phyloP scores from a whole-genome alignment of 2,329 filamentous ascomycete genomes.

The Thielaviopsis cerberus region DNA sequence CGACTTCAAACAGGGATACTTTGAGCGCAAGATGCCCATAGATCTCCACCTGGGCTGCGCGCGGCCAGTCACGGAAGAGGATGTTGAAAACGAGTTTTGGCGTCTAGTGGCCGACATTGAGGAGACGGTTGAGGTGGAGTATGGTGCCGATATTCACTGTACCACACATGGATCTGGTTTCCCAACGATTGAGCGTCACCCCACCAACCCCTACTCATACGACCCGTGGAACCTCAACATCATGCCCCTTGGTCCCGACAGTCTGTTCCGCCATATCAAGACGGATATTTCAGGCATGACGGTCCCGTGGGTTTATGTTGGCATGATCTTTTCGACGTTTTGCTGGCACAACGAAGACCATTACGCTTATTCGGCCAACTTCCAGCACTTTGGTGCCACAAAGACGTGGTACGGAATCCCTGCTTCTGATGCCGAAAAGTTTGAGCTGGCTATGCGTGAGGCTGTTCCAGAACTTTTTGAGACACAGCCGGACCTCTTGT shows the following conservation, averaged over 20 bases:
- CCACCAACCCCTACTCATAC: slow-evolving; percentile 66
- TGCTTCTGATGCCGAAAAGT: slow-evolving; percentile 79
- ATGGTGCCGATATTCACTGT: slow-evolving; percentile 93
- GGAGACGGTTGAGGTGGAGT: slow-evolving; percentile 93
- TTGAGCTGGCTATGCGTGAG: slow-evolving; percentile 85
- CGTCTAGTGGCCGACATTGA: slow-evolving; percentile 80
- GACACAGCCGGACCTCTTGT: slow-evolving; percentile 85
- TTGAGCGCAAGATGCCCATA: slow-evolving; percentile 73
- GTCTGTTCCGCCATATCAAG: slow-evolving; percentile 91
- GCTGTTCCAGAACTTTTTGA: slow-evolving; percentile 93
- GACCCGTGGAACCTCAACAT: slow-evolving; percentile 95
- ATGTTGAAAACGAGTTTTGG: slow-evolving; percentile 95
- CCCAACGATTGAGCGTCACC: slow-evolving; percentile 80
- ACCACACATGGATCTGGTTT: slow-evolving; percentile 96
- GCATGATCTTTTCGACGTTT: slow-evolving; percentile 98
- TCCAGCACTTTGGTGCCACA: slow-evolving; percentile 92
- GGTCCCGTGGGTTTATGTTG: slow-evolving; percentile 95
- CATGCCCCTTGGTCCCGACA: slow-evolving; percentile 75
- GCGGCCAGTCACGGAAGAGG: slow-evolving; percentile 73
- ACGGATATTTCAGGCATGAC: slow-evolving; percentile 98
- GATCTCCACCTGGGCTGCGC: slow-evolving; percentile 69
- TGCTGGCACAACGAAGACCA: slow-evolving; percentile 99
- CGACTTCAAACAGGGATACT: slow-evolving; percentile 87
- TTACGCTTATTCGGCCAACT: slow-evolving; percentile 93
- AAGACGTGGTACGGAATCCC: slow-evolving; percentile 99